A percentile compares a stretch with the other conserved stretches of the same genome.
phyloP scores from a whole-genome alignment of 768 basidiomycete species.

The Astraeus odoratus region DNA sequence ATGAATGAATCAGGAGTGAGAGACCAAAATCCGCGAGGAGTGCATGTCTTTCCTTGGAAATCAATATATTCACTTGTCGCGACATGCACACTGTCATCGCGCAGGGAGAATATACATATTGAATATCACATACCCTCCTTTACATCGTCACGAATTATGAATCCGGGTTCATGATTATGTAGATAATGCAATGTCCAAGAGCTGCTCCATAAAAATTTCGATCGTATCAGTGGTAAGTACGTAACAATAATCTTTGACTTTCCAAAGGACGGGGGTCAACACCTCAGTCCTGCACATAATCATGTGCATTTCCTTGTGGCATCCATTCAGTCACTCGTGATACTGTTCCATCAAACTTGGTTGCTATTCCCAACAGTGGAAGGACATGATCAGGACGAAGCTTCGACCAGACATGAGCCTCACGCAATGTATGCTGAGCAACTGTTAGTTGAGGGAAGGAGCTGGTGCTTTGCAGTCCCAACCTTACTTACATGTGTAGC shows the following conservation, averaged over 20 bases:
- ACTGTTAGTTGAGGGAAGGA: not conserved
- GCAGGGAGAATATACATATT: too few species aligned
- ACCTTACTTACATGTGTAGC: not conserved
- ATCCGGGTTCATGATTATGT: not conserved
- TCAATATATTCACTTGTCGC: not conserved
- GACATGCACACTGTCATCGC: not conserved
- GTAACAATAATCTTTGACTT: not conserved
- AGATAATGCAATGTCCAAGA: not conserved
- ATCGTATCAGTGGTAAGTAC: not conserved
- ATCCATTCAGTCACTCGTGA: conserved; percentile 7
- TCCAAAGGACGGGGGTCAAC: not conserved
- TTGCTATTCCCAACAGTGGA: conserved; percentile 11
- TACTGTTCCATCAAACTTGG: conserved; percentile 9
- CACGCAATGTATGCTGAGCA: conserved; percentile 11
- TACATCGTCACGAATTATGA: not conserved
- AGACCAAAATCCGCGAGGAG: not conserved
- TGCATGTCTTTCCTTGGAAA: not conserved
- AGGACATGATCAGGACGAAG: conserved; percentile 15
- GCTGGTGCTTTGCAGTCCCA: too few species aligned
- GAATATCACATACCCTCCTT: not conserved
- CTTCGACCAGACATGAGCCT: conserved; percentile 14
- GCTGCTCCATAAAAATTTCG: too few species aligned
- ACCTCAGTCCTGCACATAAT: not conserved
- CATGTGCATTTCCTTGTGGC: not conserved
- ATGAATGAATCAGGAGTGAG: not conserved